Base-by-base conservation (phyloP, 768 basidiomycete genomes). In the Tricholoma matsutake region DNA sequence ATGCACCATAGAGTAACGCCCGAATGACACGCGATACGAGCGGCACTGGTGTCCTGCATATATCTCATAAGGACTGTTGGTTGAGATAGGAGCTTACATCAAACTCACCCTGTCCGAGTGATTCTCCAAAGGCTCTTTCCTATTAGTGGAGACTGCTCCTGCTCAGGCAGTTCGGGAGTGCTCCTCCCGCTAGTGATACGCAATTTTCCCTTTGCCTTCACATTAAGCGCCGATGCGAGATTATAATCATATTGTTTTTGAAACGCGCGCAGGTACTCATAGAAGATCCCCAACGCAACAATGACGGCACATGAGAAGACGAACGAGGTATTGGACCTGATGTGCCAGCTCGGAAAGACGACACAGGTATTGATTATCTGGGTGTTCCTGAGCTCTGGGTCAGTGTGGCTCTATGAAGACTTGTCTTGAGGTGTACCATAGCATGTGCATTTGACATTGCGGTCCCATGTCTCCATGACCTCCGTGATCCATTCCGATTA, bases 281-380 rank as follows among this genome's bases (percentile, higher is more conserved):
- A 94, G 59, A 87, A 75, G n/a, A 92, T 75, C 55, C 90, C 86
- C 29, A 95, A 80, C 0, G 73, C 74, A 58, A 87, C 79, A 72
- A 94, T 86, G 58, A 76, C 81, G 63, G 86, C 47, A 72, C 84
- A 87, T 25, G 91, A 92, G 61, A 87, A 63, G 62, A 86, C 63
- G 70, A 95, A 92, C 25, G 76, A 72, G 9, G 77, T 63, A 54
- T 71, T 75, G 22, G 86, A 81, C 62, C 68, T 75, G 66, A 94
- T 84, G 76, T 92, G 91, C 90, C 92, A 94, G 63, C 81, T 79
- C 13, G 69, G 75, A 76, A 93, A 92, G 75, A 94, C 87, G 74
- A 93, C 79, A 76, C 91, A 94, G 49, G 91, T 91, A 75, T 91
- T 80, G 71, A 86, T 73, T 66, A 91, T 83, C 58, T 92, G 84